Evolutionary conservation across 2,329 filamentous ascomycete genomes (phyloP).

Genomic region (Myriosclerotinia scirpicola): DNA sequence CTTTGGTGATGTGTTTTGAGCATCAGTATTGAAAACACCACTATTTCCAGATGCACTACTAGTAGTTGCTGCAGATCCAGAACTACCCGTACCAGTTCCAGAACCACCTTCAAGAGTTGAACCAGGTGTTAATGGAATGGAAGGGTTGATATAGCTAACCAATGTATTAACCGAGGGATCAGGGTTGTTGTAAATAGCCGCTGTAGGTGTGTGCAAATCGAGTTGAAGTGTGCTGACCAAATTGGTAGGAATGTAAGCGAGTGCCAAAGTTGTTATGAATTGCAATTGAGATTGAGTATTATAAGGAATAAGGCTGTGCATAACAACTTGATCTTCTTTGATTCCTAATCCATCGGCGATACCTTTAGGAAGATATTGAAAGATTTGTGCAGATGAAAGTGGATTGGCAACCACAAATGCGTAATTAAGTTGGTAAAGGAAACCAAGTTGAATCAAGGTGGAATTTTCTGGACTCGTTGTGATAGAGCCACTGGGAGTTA

Average conservation of each 20-base stretch:
- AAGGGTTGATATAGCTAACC: slow-evolving; percentile 79
- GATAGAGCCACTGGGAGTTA: slow-evolving; percentile 34
- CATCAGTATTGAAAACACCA: slow-evolving; percentile 44
- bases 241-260: slow-evolving; percentile 72
- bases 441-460: slow-evolving; percentile 79
- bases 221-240: slow-evolving; percentile 66
- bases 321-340: slow-evolving; percentile 53
- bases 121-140: slow-evolving; percentile 56
- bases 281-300: slow-evolving; percentile 68
- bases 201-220: slow-evolving; percentile 69
- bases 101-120: slow-evolving; percentile 42
- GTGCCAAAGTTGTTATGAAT: slow-evolving; percentile 78
- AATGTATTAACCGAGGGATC: slow-evolving; percentile 67
- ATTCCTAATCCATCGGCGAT: slow-evolving; percentile 52
- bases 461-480: slow-evolving; percentile 52
- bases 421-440: slow-evolving; percentile 79
- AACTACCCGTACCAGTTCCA: slow-evolving; percentile 42
- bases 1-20: slow-evolving; percentile 50
- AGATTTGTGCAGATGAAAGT: slow-evolving; percentile 80
- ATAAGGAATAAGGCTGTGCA: slow-evolving; percentile 72
- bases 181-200: slow-evolving; percentile 71
- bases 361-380: slow-evolving; percentile 71
- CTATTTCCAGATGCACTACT: slow-evolving; percentile 41
- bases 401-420: slow-evolving; percentile 72
- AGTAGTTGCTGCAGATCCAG: slow-evolving; percentile 39